Evolutionary conservation across 2,329 filamentous ascomycete genomes (phyloP), one percentile per base, ranked within the genome.

Genomic region (Colletotrichum musicola): DNA sequence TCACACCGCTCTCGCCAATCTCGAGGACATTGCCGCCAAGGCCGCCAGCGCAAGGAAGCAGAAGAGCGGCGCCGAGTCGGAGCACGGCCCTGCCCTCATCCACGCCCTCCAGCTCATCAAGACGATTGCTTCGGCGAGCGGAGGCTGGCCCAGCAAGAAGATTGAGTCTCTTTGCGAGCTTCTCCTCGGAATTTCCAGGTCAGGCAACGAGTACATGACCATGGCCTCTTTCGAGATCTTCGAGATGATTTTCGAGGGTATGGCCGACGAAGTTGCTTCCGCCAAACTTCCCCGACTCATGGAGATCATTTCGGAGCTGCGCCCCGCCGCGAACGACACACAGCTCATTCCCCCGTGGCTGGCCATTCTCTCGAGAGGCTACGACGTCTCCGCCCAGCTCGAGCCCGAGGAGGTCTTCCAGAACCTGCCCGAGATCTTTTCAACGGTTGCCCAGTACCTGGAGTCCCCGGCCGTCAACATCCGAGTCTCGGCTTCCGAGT

Each of bases 141-240:
- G 94, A 47, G 96, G 96, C 58, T 99, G 96, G 96, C 96, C 96
- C 1, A 97, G 92, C 83, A 94, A 92, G 83, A 97, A 97, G 82
- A 97, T 98, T 62, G 96, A 99, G 81, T 86, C 92, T 2, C 84
- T 99, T 40, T 98, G 95, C 79, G 95, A 98, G 79, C 83, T 97
- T 62, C 83, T 99, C 66, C 88, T 99, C 73, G 90, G 90, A 73
- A 97, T 98, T 70, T 95, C 95, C 35, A 91, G 91, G 76, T 95
- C 93, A 9, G 96, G 90, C 79, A 98, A 97, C 78, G 95, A 98
- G 78, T 97, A 95, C 79, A 91, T 99, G 84, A 97, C 95, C 38
- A 97, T 98, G 91, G 92, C 93, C 12, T 93, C 95, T 0, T 98
- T 99, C 74, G 95, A 98, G 72, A 95, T 98, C 4, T 99, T 99